phyloP scores from a whole-genome alignment of 768 basidiomycete genomes.

The Lentinula raphanica region DNA sequence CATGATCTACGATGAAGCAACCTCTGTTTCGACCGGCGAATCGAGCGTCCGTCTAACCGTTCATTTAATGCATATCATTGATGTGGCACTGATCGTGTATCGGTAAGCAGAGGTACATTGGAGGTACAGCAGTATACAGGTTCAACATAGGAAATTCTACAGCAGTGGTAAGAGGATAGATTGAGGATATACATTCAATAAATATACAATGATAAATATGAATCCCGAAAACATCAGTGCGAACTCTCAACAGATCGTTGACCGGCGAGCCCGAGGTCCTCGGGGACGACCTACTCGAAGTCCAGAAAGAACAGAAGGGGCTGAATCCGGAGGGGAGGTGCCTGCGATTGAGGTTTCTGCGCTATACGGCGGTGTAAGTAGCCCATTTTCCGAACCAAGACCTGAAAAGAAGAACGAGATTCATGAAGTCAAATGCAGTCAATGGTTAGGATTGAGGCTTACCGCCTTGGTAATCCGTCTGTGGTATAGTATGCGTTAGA shows the following conservation, averaged over 20 bases:
- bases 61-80: not conserved
- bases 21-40: too few relatives aligned
- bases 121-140: too few relatives aligned
- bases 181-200: not conserved
- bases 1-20: too few relatives aligned
- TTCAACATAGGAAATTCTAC: too few relatives aligned
- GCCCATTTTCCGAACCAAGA: not conserved
- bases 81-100: not conserved
- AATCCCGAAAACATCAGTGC: not conserved
- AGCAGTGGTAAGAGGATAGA: not conserved
- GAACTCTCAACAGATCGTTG: not conserved
- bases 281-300: not conserved
- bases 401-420: not conserved
- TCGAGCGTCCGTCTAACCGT: too few relatives aligned
- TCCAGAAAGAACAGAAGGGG: not conserved
- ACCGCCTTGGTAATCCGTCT: not conserved
- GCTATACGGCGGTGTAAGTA: conserved; percentile 2
- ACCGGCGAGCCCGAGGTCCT: conserved; percentile 1
- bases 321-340: not conserved
- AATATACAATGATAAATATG: not conserved
- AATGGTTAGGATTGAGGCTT: not conserved
- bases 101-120: too few relatives aligned
- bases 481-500: not conserved
- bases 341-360: not conserved
- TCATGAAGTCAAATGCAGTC: not conserved